Conservation (phyloP, 2,329 filamentous ascomycete species). For the Colletotrichum filicis region DNA sequence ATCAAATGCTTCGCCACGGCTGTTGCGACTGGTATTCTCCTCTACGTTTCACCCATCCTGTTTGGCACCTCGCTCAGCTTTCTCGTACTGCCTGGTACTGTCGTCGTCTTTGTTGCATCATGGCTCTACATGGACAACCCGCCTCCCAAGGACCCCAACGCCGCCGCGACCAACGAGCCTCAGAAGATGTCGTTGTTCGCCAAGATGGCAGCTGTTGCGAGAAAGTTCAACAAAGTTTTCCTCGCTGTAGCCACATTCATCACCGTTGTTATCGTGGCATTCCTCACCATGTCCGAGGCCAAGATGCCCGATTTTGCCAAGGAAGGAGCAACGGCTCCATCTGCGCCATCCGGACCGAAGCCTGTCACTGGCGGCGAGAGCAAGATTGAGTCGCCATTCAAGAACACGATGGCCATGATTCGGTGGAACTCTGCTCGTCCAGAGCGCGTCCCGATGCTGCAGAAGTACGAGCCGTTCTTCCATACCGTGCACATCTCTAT, state of each 20-base stretch:
- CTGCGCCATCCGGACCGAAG: background rate
- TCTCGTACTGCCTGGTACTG: slow-evolving; percentile 42
- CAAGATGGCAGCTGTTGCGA: slow-evolving; percentile 30
- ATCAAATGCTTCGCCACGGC: slow-evolving; percentile 48
- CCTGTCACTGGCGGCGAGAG: slow-evolving; percentile 28
- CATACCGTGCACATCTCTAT: slow-evolving; percentile 43
- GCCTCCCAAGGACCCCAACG: slow-evolving; percentile 38
- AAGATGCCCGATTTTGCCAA: slow-evolving; percentile 35
- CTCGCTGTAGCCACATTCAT: slow-evolving; percentile 31
- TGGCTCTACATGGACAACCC: slow-evolving; percentile 45
- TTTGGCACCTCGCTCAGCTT: slow-evolving; percentile 43
- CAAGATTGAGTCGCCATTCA: slow-evolving; percentile 41
- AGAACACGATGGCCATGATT: slow-evolving; percentile 43
- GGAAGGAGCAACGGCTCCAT: background rate
- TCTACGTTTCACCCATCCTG: slow-evolving; percentile 44
- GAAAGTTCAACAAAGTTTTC: slow-evolving; percentile 34
- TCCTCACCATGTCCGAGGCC: slow-evolving; percentile 36
- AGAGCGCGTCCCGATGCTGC: slow-evolving; percentile 41
- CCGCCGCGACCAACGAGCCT: slow-evolving; percentile 19
- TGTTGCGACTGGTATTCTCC: slow-evolving; percentile 44
- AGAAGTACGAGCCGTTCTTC: slow-evolving; percentile 46
- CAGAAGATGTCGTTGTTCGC: slow-evolving; percentile 29
- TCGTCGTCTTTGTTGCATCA: slow-evolving; percentile 44
- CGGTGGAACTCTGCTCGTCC: slow-evolving; percentile 41
- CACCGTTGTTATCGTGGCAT: slow-evolving; percentile 37